phyloP scores from a whole-genome alignment of 345 rosid species.

The Carallia pectinifolia region DNA sequence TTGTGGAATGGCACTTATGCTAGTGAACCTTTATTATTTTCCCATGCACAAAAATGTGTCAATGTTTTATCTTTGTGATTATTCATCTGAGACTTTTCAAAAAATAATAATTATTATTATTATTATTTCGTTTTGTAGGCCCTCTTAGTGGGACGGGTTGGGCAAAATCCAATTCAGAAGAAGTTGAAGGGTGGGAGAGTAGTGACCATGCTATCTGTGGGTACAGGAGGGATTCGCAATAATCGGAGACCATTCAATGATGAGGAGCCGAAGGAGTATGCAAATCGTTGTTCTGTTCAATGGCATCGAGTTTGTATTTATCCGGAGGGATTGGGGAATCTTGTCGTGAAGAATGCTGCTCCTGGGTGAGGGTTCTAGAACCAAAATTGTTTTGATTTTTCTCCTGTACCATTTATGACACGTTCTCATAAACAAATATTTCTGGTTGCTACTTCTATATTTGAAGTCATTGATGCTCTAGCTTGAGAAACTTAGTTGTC shows the following conservation, averaged over 20 bases:
- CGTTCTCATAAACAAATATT: not conserved
- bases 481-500: too few relatives aligned
- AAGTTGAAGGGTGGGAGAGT: constrained; percentile 57
- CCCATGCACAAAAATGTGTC: too few relatives aligned
- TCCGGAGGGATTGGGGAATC: constrained; percentile 52
- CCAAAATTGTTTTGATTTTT: not conserved
- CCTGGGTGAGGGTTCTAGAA: constrained; percentile 65
- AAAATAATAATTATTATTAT: too few relatives aligned
- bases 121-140: constrained; percentile 49
- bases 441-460: not conserved
- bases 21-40: too few relatives aligned
- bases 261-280: constrained; percentile 78
- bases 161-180: constrained; percentile 79
- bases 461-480: too few relatives aligned
- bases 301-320: constrained; percentile 92
- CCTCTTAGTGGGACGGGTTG: constrained; percentile 85
- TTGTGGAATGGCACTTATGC: too few relatives aligned
- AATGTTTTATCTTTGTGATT: not conserved
- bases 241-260: constrained; percentile 66
- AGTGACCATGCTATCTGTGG: constrained; percentile 64
- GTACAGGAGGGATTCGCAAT: constrained; percentile 87
- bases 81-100: not conserved
- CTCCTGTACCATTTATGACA: not conserved
- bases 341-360: constrained; percentile 52
- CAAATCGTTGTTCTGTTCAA: constrained; percentile 63